Percentiles rank a stretch among this genome's conserved stretches.
These are phyloP conservation scores for Boletus sp. DNA, from an alignment of 768 basidiomycete species.

Conservation along the genomic window DNA sequence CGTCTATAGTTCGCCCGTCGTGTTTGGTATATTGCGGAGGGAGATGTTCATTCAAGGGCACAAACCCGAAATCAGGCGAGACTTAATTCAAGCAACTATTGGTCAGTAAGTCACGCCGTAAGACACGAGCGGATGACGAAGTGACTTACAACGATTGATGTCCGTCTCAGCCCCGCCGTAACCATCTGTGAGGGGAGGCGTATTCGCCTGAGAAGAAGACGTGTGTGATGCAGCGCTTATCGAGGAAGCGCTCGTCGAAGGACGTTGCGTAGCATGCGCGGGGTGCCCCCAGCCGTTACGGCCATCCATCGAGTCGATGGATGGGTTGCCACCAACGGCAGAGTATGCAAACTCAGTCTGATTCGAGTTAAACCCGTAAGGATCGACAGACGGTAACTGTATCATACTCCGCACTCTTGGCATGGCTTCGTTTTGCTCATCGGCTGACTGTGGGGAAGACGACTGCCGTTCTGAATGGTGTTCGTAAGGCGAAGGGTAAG, in stretches of 20 bases:
- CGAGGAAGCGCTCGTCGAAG: conserved; percentile 70
- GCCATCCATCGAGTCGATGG: conserved; percentile 39
- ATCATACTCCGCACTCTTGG: conserved; percentile 85
- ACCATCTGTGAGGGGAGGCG: conserved; percentile 67
- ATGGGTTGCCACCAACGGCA: conserved; percentile 48
- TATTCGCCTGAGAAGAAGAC: conserved; percentile 79
- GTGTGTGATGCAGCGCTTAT: conserved; percentile 76
- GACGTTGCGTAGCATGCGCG: conserved; percentile 46
- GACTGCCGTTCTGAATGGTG: conserved; percentile 66
- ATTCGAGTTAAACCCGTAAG: conserved; percentile 59
- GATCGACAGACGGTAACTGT: conserved; percentile 70
- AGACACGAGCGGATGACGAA: conserved; percentile 22
- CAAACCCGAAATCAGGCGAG: conserved; percentile 85
- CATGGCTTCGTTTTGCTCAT: conserved; percentile 44
- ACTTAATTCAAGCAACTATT: conserved; percentile 45
- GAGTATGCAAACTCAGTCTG: conserved; percentile 84
- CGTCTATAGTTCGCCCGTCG: conserved; percentile 49
- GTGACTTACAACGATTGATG: conserved; percentile 79
- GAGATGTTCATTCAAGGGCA: conserved; percentile 77
- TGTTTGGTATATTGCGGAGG: conserved; percentile 61
- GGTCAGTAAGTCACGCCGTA: conserved; percentile 48
- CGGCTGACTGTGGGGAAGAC: conserved; percentile 68
- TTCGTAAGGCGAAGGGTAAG: conserved; percentile 83
- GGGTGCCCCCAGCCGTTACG: conserved; percentile 43
- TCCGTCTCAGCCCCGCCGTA: conserved; percentile 65